Conservation (phyloP, 2,329 filamentous ascomycete genomes). For the Dothiorella sarmentorum region DNA sequence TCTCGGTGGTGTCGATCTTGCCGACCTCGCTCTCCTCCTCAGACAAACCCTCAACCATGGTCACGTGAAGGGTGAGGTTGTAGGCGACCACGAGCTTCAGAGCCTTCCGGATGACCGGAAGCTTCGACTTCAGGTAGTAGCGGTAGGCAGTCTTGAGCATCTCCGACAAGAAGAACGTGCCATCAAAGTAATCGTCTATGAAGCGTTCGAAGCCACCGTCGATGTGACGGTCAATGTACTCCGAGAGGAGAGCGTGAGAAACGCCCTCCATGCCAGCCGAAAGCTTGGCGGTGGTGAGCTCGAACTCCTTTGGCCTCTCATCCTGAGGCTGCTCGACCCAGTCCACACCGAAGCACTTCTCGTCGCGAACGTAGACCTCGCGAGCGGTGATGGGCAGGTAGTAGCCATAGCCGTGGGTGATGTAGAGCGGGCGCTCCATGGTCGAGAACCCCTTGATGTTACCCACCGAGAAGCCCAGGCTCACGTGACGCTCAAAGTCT, state of each 20-base stretch:
- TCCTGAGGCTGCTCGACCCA: slow-evolving; percentile 82
- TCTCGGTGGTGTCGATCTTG: slow-evolving; percentile 79
- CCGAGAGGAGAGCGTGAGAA: slow-evolving; percentile 73
- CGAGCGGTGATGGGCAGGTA: slow-evolving; percentile 89
- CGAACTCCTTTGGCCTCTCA: slow-evolving; percentile 74
- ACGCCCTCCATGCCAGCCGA: slow-evolving; percentile 88
- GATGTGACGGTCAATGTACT: slow-evolving; percentile 94
- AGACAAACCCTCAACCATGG: slow-evolving; percentile 85
- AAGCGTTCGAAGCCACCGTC: slow-evolving; percentile 89
- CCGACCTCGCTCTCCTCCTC: slow-evolving; percentile 75
- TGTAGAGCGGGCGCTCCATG: slow-evolving; percentile 69
- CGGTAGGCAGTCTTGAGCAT: slow-evolving; percentile 94
- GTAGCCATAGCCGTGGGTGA: slow-evolving; percentile 94
- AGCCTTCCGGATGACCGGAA: slow-evolving; percentile 88
- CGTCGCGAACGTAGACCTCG: slow-evolving; percentile 87
- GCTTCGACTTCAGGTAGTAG: slow-evolving; percentile 84
- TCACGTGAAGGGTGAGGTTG: slow-evolving; percentile 91
- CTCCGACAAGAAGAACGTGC: slow-evolving; percentile 90
- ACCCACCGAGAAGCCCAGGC: slow-evolving; percentile 81
- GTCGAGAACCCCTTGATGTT: slow-evolving; percentile 85
- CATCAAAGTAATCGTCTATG: slow-evolving; percentile 93
- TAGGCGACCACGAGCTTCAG: slow-evolving; percentile 93
- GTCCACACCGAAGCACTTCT: slow-evolving; percentile 88
- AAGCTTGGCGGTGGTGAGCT: slow-evolving; percentile 81
- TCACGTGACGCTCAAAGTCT: slow-evolving; percentile 88